These are phyloP conservation scores for Triangularia verruculosa DNA, from an alignment of 2,329 filamentous ascomycete genomes.

Conservation along the genomic window DNA sequence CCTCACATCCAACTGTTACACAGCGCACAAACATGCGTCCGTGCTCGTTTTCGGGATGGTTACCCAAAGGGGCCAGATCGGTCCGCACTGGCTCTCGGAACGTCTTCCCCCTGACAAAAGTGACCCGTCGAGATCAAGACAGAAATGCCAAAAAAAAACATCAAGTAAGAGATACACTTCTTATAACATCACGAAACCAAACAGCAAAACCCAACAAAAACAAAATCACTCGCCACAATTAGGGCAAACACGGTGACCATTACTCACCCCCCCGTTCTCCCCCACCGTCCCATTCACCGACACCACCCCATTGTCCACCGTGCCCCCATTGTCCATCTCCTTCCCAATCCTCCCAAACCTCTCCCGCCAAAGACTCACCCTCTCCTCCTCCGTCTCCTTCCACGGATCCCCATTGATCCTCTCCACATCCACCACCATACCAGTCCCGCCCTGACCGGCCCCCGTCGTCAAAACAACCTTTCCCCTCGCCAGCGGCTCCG, in stretches of 20 bases:
- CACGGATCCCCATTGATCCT: slow-evolving; percentile 34
- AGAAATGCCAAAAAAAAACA: too few relatives aligned
- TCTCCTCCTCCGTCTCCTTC: slow-evolving; percentile 30
- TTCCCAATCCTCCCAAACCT: slow-evolving; percentile 34
- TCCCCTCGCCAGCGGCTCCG: slow-evolving; percentile 2
- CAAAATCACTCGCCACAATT: not conserved
- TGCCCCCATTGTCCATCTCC: slow-evolving; percentile 3
- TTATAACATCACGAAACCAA: too few relatives aligned
- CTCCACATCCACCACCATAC: slow-evolving; percentile 35
- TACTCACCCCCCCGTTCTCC: not conserved
- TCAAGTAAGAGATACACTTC: too few relatives aligned
- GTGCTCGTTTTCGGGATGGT: too few relatives aligned
- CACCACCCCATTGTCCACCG: not conserved
- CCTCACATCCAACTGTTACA: too few relatives aligned
- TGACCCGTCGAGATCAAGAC: too few relatives aligned
- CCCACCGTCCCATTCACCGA: not conserved
- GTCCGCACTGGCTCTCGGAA: too few relatives aligned
- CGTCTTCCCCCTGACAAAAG: too few relatives aligned
- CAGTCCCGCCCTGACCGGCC: too few relatives aligned
- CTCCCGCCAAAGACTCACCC: slow-evolving; percentile 31
- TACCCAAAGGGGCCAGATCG: too few relatives aligned
- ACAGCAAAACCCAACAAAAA: too few relatives aligned
- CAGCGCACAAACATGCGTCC: too few relatives aligned
- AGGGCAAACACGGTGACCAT: not conserved
- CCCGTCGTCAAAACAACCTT: slow-evolving; percentile 21